A percentile compares a stretch with the other conserved stretches of the same genome.
Conservation (phyloP, 257 asterid genomes). For the Solanum verrucosum region DNA sequence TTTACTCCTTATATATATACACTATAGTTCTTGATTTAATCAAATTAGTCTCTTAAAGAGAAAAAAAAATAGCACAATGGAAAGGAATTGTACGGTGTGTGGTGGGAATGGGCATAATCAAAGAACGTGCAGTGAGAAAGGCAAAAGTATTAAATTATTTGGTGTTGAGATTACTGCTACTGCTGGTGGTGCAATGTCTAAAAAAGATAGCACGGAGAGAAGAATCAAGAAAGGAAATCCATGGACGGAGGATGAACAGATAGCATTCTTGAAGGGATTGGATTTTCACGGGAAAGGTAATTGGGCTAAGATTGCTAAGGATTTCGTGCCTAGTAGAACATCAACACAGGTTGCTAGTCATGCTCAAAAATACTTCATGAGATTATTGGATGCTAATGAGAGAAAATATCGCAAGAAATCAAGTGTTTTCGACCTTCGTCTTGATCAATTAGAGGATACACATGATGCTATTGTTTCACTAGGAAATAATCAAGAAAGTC, state of each 20-base stretch:
- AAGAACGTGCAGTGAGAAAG: background rate
- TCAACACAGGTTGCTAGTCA: background rate
- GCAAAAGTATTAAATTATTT: background rate
- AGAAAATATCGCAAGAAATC: background rate
- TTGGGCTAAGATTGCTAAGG: background rate
- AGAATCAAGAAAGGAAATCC: background rate
- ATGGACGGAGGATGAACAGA: background rate
- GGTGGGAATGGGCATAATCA: background rate
- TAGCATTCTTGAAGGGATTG: background rate
- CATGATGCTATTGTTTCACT: background rate
- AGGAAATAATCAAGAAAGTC: background rate
- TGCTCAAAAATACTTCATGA: background rate
- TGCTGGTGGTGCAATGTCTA: background rate
- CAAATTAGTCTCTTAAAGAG: background rate
- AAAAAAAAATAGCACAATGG: background rate
- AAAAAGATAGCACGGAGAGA: background rate
- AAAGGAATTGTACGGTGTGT: background rate
- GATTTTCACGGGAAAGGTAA: background rate
- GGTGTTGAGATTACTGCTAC: background rate
- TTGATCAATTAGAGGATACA: background rate
- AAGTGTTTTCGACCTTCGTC: background rate
- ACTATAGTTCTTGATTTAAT: background rate
- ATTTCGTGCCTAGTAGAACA: background rate
- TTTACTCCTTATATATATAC: background rate
- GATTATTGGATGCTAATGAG: background rate